phyloP scores from a whole-genome alignment of 2,329 filamentous ascomycete genomes.

The Neonectria ditissima region DNA sequence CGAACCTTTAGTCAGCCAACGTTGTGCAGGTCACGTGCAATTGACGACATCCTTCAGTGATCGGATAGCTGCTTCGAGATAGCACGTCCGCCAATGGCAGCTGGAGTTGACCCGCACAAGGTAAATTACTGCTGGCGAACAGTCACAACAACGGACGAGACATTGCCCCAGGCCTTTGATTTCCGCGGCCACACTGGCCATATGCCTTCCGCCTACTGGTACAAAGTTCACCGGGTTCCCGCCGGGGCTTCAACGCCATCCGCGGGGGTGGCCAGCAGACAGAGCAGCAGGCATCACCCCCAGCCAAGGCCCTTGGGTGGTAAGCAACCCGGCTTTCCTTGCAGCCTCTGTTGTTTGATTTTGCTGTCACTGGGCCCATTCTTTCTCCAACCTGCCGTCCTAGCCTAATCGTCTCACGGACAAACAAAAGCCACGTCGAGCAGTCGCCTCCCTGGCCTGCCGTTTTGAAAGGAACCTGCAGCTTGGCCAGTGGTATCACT shows the following conservation, averaged over 20 bases:
- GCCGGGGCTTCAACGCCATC: neutral
- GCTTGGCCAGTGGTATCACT: neutral
- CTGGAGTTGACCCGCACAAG: neutral
- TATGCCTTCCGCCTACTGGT: neutral
- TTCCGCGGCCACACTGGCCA: neutral
- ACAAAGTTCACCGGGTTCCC: neutral
- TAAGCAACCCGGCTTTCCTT: neutral
- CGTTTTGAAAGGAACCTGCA: neutral
- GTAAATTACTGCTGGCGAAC: neutral
- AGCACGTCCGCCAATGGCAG: neutral
- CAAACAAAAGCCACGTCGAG: neutral
- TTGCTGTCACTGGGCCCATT: neutral
- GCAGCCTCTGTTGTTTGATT: neutral
- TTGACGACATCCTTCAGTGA: neutral
- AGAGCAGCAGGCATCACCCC: neutral
- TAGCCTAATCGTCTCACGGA: neutral
- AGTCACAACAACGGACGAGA: neutral
- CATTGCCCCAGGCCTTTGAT: neutral
- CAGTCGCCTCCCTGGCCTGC: neutral
- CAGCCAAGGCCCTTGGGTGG: neutral
- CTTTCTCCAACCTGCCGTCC: neutral
- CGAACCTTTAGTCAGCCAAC: too few species aligned
- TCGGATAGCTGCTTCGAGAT: neutral
- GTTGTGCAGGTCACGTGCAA: neutral
- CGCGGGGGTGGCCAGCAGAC: neutral